Percentiles rank a stretch among this genome's conserved stretches.
phyloP scores from a whole-genome alignment of 768 basidiomycete species.

The Leccinum barrowsii region DNA sequence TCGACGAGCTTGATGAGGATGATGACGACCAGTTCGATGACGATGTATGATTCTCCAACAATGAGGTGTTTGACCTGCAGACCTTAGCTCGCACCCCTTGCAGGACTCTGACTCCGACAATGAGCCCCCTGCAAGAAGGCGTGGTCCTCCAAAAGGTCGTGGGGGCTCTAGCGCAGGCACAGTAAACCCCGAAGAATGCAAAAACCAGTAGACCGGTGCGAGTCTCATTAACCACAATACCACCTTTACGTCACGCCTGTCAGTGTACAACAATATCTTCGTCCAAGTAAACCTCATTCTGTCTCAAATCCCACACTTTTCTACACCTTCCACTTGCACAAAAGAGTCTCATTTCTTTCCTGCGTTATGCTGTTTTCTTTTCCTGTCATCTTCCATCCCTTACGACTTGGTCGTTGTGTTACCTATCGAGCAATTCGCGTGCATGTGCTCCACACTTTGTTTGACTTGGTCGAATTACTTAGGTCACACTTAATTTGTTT shows the following conservation, averaged over 20 bases:
- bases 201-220: constrained; percentile 65
- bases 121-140: constrained; percentile 57
- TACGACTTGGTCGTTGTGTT: constrained; percentile 10
- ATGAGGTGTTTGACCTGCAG: constrained; percentile 14
- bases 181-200: constrained; percentile 80
- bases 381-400: not conserved
- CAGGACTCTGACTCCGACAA: constrained; percentile 69
- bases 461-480: constrained; percentile 17
- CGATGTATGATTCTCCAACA: constrained; percentile 41
- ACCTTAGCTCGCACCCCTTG: constrained; percentile 18
- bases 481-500: constrained; percentile 20
- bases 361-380: not conserved
- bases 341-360: not conserved
- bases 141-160: constrained; percentile 56
- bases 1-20: constrained; percentile 54
- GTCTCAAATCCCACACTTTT: not conserved
- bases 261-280: constrained; percentile 15
- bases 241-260: constrained; percentile 8
- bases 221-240: constrained; percentile 17
- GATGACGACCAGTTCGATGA: constrained; percentile 56
- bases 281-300: constrained; percentile 17
- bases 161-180: constrained; percentile 39
- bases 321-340: not conserved
- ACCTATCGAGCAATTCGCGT: constrained; percentile 10
- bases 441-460: constrained; percentile 10